These are phyloP conservation scores for Saccharomyces kudriavzevii DNA, from an alignment of 805 yeast species.

Conservation along the genomic window DNA sequence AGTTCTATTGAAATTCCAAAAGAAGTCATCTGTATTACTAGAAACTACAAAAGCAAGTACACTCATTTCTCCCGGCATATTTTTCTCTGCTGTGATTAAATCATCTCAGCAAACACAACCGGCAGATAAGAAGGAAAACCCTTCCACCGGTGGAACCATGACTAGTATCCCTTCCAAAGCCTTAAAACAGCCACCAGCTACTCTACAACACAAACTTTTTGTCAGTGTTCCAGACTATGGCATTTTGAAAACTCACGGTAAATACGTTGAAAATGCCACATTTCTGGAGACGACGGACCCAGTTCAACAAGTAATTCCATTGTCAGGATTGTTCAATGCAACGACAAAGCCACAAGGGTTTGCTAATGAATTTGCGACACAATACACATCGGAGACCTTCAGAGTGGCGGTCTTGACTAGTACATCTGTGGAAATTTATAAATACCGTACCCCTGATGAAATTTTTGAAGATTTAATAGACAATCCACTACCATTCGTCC, in stretches of 20 bases:
- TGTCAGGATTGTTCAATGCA: conserved; percentile 65
- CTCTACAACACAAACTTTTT: conserved; percentile 43
- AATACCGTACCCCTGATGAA: conserved; percentile 72
- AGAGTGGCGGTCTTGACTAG: conserved; percentile 77
- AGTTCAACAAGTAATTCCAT: conserved; percentile 65
- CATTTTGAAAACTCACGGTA: conserved; percentile 60
- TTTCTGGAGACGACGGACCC: conserved; percentile 51
- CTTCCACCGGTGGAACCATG: conserved; percentile 29
- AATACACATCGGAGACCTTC: conserved; percentile 58
- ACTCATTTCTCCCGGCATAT: conserved; percentile 80
- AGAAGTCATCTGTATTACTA: conserved; percentile 46
- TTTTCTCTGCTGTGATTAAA: conserved; percentile 51
- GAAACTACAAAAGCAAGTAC: conserved; percentile 50
- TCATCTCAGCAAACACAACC: conserved; percentile 16
- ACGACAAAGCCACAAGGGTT: conserved; percentile 71
- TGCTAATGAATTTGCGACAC: conserved; percentile 80
- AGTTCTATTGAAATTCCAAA: conserved; percentile 40
- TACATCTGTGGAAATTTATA: conserved; percentile 67
- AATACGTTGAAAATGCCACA: conserved; percentile 74
- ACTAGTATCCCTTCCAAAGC: neutral
- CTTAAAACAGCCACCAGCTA: neutral
- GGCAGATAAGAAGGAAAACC: neutral
- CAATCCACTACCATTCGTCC: conserved; percentile 59
- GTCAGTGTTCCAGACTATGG: conserved; percentile 83
- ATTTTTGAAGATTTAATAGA: conserved; percentile 64